Evolutionary conservation across 2,329 filamentous ascomycete species (phyloP).

Genomic region (Metarhizium humberi): DNA sequence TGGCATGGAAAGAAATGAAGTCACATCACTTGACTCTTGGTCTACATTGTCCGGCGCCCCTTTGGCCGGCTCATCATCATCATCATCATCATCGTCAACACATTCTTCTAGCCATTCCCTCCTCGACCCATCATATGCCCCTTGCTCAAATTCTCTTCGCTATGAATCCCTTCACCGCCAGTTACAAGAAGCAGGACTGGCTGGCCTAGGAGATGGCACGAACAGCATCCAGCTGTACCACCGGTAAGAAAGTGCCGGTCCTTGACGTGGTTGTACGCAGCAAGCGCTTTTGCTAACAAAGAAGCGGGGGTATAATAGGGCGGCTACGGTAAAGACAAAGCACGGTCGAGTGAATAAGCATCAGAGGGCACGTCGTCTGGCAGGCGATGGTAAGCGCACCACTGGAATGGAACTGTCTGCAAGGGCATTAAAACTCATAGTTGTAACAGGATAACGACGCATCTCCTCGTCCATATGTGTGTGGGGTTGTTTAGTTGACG

Average conservation of each 20-base stretch:
- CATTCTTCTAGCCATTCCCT: neutral
- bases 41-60: neutral
- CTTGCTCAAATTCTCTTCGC: neutral
- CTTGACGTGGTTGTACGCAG: neutral
- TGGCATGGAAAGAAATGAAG: neutral
- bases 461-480: neutral
- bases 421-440: neutral
- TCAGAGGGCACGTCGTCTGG: neutral
- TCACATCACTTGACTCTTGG: neutral
- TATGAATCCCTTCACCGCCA: slow-evolving; percentile 3
- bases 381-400: neutral
- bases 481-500: neutral
- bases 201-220: slow-evolving; percentile 2
- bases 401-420: neutral
- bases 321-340: neutral
- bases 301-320: neutral
- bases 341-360: neutral
- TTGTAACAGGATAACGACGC: neutral
- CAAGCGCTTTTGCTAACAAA: neutral
- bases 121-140: neutral
- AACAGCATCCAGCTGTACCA: slow-evolving; percentile 2
- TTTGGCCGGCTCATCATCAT: neutral
- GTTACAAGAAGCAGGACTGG: slow-evolving; percentile 6
- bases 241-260: neutral
- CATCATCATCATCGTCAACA: slow-evolving; percentile 1